Evolutionary conservation across 805 yeast genomes (phyloP), one percentile per base, ranked within the genome.

Genomic region (Kockiozyma suomiensis): DNA sequence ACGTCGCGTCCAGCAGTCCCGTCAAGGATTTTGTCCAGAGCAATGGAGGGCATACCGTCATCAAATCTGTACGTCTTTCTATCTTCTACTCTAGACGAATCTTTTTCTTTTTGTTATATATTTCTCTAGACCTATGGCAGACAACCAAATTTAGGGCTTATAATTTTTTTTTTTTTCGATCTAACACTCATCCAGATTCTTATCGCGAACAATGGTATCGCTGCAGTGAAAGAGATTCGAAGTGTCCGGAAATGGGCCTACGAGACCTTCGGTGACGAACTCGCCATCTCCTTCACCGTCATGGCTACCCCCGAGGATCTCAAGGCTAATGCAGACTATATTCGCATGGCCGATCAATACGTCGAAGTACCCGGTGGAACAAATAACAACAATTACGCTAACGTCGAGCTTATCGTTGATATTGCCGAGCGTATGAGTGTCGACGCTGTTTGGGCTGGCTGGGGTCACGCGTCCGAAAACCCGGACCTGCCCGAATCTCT

Each of bases 401-500:
- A 94, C 72, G 99, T 94, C 64, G 99, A 94, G 68, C 81, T 94
- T 64, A 94, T 94, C 74, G 97, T 94, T 50, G 99, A 94, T 70
- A 80, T 94, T 50, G 99, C 99, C 38, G 99, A 94, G 78, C 87
- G 97, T 79, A 87, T 96, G 46, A 84, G 90, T 67, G 97, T 89
- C 58, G 96, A 94, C 74, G 99, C 99, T 26, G 99, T 94, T 59
- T 94, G 99, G 99, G 99, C 99, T 37, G 99, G 99, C 70, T 94
- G 99, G 99, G 99, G 99, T 70, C 99, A 96, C 74, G 99, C 99
- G 30, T 90, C 97, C n/a, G 99, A 94, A 79, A 93, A 96, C 78
- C 99, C 99, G 28, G 75, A 79, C 49, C 83, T 94, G 67, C 99
- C 99, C 30, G 99, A 94, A 76, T 85, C 82, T 75, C 81, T 94